Base-by-base conservation (phyloP, 1,139 yeast species). In the Suhomyces maxii region DNA sequence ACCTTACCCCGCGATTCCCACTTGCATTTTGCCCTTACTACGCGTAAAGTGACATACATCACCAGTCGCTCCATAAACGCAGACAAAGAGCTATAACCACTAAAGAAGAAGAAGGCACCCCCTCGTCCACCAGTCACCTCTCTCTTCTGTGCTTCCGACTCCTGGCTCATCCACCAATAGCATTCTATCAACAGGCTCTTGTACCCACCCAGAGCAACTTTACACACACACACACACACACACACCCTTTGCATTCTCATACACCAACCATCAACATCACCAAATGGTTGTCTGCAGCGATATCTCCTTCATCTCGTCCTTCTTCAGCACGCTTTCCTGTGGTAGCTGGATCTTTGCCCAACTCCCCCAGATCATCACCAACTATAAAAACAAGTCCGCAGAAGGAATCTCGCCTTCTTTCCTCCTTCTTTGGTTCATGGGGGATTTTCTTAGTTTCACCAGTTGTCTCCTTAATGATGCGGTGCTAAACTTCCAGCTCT, bases 321-420 rank as follows among this genome's bases (percentile, higher is more conserved):
- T 58, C 44, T 77, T 67, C 55, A 67, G 71, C 61, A 53, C 65
- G 3, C 30, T 71, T 8, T 73, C 79, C 6, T 54, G 72, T 36
- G 45, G 50, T 6, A 69, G 88, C 44, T 90, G 97, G 88, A 73
- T 90, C 38, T 83, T 90, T 56, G 96, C 97, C 1, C 95, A 89
- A 61, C 67, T 89, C 26, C 98, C 98, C 0, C 99, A 91, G 62
- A 84, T 89, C 14, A 67, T 83, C 49, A 82, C 84, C 58, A 91
- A 91, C 58, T 88, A 86, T 64, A 72, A 72, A 32, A 81, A 77
- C 60, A 84, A 88, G 59, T 85, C 95, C 0, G 96, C 95, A 1
- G 95, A 85, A 35, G 98, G 97, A 1, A 74, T 93, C 30, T 86
- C 96, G 7, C 80, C 86, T n/a, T 76, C 77, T 8, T 89, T 91